Conservation (phyloP, 2,329 filamentous ascomycete species). For the Epichloe baconii region DNA sequence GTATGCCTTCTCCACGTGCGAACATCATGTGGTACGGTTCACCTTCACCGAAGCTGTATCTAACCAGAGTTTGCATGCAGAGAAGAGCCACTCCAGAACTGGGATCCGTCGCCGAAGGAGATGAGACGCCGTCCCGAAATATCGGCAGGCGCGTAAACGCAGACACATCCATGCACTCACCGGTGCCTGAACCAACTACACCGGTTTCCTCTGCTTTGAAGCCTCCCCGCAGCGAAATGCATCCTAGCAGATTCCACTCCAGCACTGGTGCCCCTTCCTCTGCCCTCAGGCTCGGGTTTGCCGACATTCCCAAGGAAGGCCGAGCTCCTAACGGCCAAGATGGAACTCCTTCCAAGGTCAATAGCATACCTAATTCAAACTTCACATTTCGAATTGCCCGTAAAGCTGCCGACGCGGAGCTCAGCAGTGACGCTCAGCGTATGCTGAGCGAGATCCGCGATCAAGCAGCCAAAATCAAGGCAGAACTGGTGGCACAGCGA, state of each 20-base stretch:
- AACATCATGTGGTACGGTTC: neutral
- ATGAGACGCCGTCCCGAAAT: constrained; percentile 23
- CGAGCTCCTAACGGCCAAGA: constrained; percentile 18
- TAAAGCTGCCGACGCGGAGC: constrained; percentile 32
- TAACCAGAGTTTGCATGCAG: constrained; percentile 9
- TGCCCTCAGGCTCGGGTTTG: constrained; percentile 70
- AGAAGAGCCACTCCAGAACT: constrained; percentile 22
- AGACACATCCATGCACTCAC: constrained; percentile 20
- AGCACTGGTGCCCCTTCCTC: constrained; percentile 69
- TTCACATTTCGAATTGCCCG: constrained; percentile 60
- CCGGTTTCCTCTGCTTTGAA: constrained; percentile 56
- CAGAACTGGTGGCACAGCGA: constrained; percentile 49
- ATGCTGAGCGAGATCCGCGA: constrained; percentile 57
- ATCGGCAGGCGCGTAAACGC: constrained; percentile 10
- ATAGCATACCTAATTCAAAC: constrained; percentile 37
- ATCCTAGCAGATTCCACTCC: constrained; percentile 69
- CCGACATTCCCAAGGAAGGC: constrained; percentile 50
- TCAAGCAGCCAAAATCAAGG: constrained; percentile 59
- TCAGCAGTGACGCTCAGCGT: constrained; percentile 48
- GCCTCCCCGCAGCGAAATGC: constrained; percentile 73
- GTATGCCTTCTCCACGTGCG: constrained; percentile 15
- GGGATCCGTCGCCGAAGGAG: constrained; percentile 30
- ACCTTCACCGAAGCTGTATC: neutral
- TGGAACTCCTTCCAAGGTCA: constrained; percentile 49
- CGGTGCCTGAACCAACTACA: constrained; percentile 32